Conservation (phyloP, 805 yeast genomes). For the Yarrowia sp. region DNA sequence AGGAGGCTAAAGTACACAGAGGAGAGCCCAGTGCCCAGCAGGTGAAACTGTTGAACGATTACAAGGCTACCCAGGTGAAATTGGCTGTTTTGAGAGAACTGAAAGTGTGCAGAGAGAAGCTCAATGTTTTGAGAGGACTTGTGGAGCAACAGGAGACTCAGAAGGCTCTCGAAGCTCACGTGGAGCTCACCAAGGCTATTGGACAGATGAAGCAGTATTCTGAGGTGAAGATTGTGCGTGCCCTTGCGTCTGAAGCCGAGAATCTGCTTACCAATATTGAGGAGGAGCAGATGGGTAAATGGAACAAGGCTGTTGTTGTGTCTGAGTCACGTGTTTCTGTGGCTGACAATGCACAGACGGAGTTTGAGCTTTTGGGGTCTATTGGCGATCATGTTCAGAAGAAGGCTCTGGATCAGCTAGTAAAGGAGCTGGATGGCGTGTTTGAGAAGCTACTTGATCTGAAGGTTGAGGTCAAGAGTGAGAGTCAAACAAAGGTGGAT, state of each 20-base stretch:
- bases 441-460: conserved; percentile 4
- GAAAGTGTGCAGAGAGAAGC: conserved; percentile 7
- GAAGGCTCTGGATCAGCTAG: conserved; percentile 3
- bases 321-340: background rate
- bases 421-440: conserved; percentile 16
- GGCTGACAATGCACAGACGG: background rate
- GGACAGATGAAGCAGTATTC: conserved; percentile 18
- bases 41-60: conserved; percentile 30
- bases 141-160: conserved; percentile 14
- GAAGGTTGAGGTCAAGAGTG: background rate
- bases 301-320: conserved; percentile 1
- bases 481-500: background rate
- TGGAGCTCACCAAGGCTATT: background rate
- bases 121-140: background rate
- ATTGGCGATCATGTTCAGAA: background rate
- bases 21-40: conserved; percentile 20
- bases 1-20: conserved; percentile 25
- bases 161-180: conserved; percentile 20
- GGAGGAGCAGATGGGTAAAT: background rate
- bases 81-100: conserved; percentile 17
- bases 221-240: conserved; percentile 28
- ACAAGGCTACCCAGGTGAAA: conserved; percentile 30
- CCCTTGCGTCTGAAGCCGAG: conserved; percentile 7
- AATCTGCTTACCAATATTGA: conserved; percentile 1
- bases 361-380: background rate